Evolutionary conservation across 805 yeast genomes (phyloP).

Genomic region (Starmerella apicola): DNA sequence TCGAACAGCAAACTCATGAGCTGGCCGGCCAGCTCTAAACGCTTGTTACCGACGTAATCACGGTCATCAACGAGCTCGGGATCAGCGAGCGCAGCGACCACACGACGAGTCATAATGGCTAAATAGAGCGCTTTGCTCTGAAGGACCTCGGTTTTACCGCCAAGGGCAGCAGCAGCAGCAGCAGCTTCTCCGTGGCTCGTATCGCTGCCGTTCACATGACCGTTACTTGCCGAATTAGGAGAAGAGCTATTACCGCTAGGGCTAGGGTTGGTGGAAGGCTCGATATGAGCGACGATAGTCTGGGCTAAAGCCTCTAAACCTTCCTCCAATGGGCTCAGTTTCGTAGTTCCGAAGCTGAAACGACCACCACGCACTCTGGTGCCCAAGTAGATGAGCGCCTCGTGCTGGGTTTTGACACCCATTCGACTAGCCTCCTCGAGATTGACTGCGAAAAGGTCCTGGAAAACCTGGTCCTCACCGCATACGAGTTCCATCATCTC

Average conservation of each 20-base stretch:
- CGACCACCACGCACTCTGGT: conserved; percentile 81
- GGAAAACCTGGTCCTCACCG: conserved; percentile 78
- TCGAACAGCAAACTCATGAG: conserved; percentile 88
- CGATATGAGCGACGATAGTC: conserved; percentile 87
- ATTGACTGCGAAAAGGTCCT: conserved; percentile 83
- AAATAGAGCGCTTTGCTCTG: conserved; percentile 88
- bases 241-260: not conserved
- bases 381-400: conserved; percentile 86
- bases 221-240: not conserved
- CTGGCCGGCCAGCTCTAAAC: conserved; percentile 95
- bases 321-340: conserved; percentile 70
- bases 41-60: conserved; percentile 96
- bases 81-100: conserved; percentile 86
- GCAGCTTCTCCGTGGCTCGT: conserved; percentile 41
- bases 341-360: conserved; percentile 32
- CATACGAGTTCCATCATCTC: conserved; percentile 91
- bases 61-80: conserved; percentile 96
- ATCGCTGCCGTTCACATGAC: too few relatives aligned
- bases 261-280: conserved; percentile 34
- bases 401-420: conserved; percentile 81
- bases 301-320: conserved; percentile 88
- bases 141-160: conserved; percentile 33
- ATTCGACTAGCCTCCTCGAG: conserved; percentile 85
- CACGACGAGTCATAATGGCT: conserved; percentile 94
- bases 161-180: not conserved